Conservation (phyloP, 148 eudicot species). For the Heliamphora exappendiculata region DNA sequence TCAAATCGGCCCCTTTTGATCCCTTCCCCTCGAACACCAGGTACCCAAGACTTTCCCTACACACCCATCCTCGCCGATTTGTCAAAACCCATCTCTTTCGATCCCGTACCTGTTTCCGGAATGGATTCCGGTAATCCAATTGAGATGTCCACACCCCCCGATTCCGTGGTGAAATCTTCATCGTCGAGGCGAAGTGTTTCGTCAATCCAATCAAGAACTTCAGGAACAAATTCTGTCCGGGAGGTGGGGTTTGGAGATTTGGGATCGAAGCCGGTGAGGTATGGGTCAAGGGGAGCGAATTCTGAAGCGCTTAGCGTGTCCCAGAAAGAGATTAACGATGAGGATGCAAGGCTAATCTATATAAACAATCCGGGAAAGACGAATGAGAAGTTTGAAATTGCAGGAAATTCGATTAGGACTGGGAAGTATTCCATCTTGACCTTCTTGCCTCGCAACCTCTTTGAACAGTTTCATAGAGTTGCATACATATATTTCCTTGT, state of each 20-base stretch:
- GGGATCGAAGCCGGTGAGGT: constrained; percentile 44
- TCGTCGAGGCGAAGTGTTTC: constrained; percentile 53
- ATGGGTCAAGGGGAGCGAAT: constrained; percentile 71
- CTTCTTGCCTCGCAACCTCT: constrained; percentile 82
- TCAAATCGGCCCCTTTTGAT: constrained; percentile 43
- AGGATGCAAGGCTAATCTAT: constrained; percentile 79
- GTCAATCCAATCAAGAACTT: constrained; percentile 37
- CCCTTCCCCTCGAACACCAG: constrained; percentile 42
- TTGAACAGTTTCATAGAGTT: constrained; percentile 97
- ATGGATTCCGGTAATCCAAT: constrained; percentile 33
- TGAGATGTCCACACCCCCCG: constrained; percentile 25
- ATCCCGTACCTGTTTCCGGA: constrained; percentile 23
- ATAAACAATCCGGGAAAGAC: constrained; percentile 75
- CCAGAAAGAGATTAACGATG: constrained; percentile 77
- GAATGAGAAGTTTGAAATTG: constrained; percentile 67
- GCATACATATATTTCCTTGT: constrained; percentile 88
- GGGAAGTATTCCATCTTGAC: constrained; percentile 74
- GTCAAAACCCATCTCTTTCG: constrained; percentile 20
- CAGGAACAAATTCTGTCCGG: constrained; percentile 39
- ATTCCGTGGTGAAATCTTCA: constrained; percentile 28
- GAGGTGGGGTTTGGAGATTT: constrained; percentile 56
- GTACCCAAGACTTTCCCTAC: constrained; percentile 24
- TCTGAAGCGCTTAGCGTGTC: constrained; percentile 60
- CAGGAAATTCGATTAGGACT: constrained; percentile 85
- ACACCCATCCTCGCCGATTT: constrained; percentile 30